phyloP scores from a whole-genome alignment of 2,329 filamentous ascomycete genomes.

The Laburnicola sp. region DNA sequence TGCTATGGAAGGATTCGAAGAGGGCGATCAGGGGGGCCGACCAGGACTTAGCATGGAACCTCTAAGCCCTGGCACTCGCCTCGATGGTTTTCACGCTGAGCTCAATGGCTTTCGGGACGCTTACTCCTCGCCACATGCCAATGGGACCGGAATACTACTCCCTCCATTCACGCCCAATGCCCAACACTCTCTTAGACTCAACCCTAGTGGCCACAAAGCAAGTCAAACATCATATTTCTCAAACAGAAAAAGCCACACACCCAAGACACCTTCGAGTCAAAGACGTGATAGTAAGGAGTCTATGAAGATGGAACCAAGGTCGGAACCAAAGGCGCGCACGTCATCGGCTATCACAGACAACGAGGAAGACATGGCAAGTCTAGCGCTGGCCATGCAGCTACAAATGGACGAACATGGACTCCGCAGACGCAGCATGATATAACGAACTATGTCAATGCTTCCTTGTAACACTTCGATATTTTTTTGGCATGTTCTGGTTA shows the following conservation, averaged over 20 bases:
- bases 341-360: slow-evolving; percentile 12
- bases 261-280: slow-evolving; percentile 31
- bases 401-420: slow-evolving; percentile 37
- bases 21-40: slow-evolving; percentile 13
- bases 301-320: slow-evolving; percentile 31
- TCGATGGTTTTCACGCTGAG: slow-evolving; percentile 1
- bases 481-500: not conserved
- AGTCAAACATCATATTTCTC: slow-evolving; percentile 26
- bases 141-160: slow-evolving; percentile 14
- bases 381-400: slow-evolving; percentile 37
- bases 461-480: not conserved
- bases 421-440: slow-evolving; percentile 29
- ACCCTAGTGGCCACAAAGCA: slow-evolving; percentile 21
- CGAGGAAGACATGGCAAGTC: slow-evolving; percentile 32
- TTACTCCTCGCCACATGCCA: slow-evolving; percentile 10
- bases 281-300: slow-evolving; percentile 30
- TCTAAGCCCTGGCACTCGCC: slow-evolving; percentile 29
- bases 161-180: slow-evolving; percentile 14
- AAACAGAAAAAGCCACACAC: slow-evolving; percentile 30
- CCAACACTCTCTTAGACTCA: slow-evolving; percentile 8
- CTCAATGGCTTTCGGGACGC: slow-evolving; percentile 11
- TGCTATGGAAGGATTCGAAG: slow-evolving; percentile 22
- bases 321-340: slow-evolving; percentile 12
- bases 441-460: not conserved
- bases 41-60: slow-evolving; percentile 31